These are phyloP conservation scores for Xerocomellus chrysenteron DNA, from an alignment of 768 basidiomycete genomes.

Conservation along the genomic window DNA sequence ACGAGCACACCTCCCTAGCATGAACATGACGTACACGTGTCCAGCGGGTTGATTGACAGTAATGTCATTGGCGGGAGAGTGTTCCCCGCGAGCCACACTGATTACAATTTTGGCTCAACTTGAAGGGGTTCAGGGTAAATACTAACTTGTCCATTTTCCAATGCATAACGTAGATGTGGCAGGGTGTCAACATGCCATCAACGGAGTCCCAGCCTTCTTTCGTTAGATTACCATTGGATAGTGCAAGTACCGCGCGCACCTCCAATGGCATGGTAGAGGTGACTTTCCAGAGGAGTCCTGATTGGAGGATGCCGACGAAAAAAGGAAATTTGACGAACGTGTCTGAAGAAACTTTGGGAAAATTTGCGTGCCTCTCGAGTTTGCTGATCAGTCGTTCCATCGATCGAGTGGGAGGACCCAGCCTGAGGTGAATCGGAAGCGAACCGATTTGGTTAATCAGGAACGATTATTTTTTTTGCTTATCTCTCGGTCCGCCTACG, in stretches of 20 bases:
- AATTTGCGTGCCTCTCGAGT: too few species aligned
- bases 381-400: too few species aligned
- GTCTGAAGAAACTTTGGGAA: too few species aligned
- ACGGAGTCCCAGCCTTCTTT: background rate
- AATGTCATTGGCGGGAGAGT: background rate
- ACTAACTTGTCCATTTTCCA: constrained; percentile 11
- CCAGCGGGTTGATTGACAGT: background rate
- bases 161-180: background rate
- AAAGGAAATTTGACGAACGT: too few species aligned
- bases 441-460: too few species aligned
- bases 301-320: too few species aligned
- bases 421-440: too few species aligned
- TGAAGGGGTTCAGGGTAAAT: background rate
- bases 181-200: background rate
- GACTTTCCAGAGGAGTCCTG: background rate
- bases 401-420: too few species aligned
- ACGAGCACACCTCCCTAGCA: constrained; percentile 7
- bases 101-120: background rate
- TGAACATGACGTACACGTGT: background rate
- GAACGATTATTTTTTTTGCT: too few species aligned
- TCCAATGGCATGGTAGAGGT: background rate
- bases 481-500: background rate
- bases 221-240: background rate
- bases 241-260: background rate
- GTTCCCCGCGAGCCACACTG: background rate